Evolutionary conservation across 805 yeast species (phyloP), one percentile per base, ranked within the genome.

Genomic region (Metschnikowia chrysomelidarum): DNA sequence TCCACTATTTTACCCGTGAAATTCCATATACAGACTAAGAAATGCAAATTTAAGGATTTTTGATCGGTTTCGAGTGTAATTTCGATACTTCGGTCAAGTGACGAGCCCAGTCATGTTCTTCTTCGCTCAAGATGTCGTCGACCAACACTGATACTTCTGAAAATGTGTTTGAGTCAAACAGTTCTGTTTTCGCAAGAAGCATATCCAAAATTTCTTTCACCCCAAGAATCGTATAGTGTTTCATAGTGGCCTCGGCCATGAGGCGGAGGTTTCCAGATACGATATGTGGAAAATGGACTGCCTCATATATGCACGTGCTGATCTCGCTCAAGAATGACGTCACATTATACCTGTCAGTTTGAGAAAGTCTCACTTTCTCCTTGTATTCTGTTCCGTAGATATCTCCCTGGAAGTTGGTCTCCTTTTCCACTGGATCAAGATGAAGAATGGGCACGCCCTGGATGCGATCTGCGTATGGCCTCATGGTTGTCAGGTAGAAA

Each of bases 401-500:
- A 12, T 47, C 50, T 6, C 39, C 43, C 3, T 31, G 34, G 4
- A 29, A 21, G 4, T 5, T 9, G 3, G 19, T 21, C 9, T 33
- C 16, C 7, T 30, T 38, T 7, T 15, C 14, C 11, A 25, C 24
- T 1, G 33, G 33, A n/a, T 34, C 43, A 18, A 48, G 11, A 16
- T 48, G 52, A 12, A 29, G 22, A n/a, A 48, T 21, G 6, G 36
- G 40, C 2, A 44, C 37, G 6, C 45, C 46, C 21, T 46, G 41
- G 8, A 48, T 26, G 18, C 12, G 13, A 33, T 46, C 28, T n/a
- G 41, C 46, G 17, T 43, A 39, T 4, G 40, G 40, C 28, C 30
- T 19, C 28, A 48, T 31, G 7, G 47, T 30, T 11, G 51, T 46
- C 43, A 45, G 48, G 30, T 44, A 48, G 28, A 48, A 33, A 26